Evolutionary conservation across 768 basidiomycete species (phyloP).

Genomic region (Rhodotorula babjevae): DNA sequence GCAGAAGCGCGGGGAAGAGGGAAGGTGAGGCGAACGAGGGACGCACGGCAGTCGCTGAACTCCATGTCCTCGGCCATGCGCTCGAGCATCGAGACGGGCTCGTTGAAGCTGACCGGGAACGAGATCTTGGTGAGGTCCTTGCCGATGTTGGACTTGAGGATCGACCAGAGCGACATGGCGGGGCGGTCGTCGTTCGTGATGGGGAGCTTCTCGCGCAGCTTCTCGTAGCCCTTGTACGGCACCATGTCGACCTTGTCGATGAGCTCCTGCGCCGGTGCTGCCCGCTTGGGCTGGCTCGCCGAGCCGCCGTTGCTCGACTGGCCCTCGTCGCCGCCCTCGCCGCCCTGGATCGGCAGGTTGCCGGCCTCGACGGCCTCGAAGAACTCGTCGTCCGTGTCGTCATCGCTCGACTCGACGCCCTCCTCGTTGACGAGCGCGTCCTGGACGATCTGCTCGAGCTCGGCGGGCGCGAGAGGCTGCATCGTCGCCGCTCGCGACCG

Average conservation of each 20-base stretch:
- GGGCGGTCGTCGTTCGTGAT: slow-evolving; percentile 73
- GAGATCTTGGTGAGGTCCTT: slow-evolving; percentile 95
- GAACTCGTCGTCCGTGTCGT: slow-evolving; percentile 72
- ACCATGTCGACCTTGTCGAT: slow-evolving; percentile 45
- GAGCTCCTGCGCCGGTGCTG: slow-evolving; percentile 19
- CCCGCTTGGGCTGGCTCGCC: not conserved
- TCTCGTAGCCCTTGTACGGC: slow-evolving; percentile 64
- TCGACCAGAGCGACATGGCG: slow-evolving; percentile 76
- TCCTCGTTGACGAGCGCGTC: slow-evolving; percentile 44
- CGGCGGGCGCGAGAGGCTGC: slow-evolving; percentile 34
- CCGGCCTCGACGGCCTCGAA: slow-evolving; percentile 92
- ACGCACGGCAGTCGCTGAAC: slow-evolving; percentile 82
- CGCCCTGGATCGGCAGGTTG: slow-evolving; percentile 66
- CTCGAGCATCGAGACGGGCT: slow-evolving; percentile 88
- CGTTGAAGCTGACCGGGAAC: slow-evolving; percentile 66
- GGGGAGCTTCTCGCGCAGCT: slow-evolving; percentile 60
- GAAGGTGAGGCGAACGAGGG: not conserved
- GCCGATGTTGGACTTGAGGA: slow-evolving; percentile 89
- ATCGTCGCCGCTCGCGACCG: slow-evolving; percentile 27
- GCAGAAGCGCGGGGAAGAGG: too few species aligned
- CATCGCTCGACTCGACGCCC: slow-evolving; percentile 45
- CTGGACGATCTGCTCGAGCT: slow-evolving; percentile 44
- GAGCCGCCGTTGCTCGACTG: slow-evolving; percentile 45
- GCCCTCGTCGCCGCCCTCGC: slow-evolving; percentile 52
- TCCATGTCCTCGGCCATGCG: slow-evolving; percentile 98